Evolutionary conservation across 257 asterid genomes (phyloP).

Genomic region (Capsicum pubescens): DNA sequence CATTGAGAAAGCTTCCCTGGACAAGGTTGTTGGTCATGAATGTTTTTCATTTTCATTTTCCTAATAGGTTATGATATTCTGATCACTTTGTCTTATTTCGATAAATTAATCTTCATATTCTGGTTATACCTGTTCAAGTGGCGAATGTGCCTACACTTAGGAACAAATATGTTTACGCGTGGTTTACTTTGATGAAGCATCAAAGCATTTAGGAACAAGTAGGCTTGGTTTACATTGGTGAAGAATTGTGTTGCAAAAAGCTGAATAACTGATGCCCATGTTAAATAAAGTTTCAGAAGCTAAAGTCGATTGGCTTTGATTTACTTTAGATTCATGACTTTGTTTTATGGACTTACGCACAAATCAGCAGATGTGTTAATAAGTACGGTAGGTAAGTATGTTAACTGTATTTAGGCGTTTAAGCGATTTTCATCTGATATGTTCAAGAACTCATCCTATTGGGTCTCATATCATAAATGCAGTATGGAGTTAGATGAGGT

Average conservation of each 20-base stretch:
- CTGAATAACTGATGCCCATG: neutral
- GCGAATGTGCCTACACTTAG: neutral
- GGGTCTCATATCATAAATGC: neutral
- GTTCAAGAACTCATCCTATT: neutral
- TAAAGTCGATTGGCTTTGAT: neutral
- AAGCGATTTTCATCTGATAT: neutral
- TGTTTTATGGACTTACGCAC: neutral
- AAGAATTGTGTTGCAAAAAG: neutral
- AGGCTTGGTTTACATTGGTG: neutral
- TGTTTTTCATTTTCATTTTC: neutral
- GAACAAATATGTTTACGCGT: neutral
- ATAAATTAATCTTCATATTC: neutral
- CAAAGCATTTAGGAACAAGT: neutral
- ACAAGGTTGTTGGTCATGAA: neutral
- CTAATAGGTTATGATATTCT: slow-evolving; percentile 8
- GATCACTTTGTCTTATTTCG: neutral
- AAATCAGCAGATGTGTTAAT: slow-evolving; percentile 1
- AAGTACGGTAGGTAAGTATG: neutral
- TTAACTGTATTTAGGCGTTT: neutral
- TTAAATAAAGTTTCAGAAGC: slow-evolving; percentile 19
- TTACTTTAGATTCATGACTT: neutral
- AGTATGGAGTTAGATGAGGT: neutral
- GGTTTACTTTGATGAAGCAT: slow-evolving; percentile 1
- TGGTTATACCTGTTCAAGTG: neutral
- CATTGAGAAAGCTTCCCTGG: slow-evolving; percentile 13